Evolutionary conservation across 768 basidiomycete species (phyloP), one percentile per base, ranked within the genome.

Genomic region (Mycena pura): DNA sequence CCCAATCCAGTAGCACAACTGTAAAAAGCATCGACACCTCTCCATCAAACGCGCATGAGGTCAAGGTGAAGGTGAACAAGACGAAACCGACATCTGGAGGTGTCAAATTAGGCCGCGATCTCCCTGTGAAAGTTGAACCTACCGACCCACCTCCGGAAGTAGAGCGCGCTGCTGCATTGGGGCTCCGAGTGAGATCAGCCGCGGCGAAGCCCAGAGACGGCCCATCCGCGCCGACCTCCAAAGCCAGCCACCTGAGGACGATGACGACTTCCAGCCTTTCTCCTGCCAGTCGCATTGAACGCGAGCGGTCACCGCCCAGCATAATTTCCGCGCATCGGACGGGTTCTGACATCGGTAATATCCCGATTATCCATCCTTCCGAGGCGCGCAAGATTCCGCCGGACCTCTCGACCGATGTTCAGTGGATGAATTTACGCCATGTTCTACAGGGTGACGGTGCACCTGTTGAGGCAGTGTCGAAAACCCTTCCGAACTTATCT

Each of bases 321-420:
- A 61, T 67, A 22, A 45, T 69, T n/a, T 69, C 67, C 32, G 69
- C 62, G 13, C 47, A 70, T 32, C 65, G 67, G 29, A 69, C 58
- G 24, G 66, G 74, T 31, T 53, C 68, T 17, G 72, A 76, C 60
- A 39, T 57, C 8, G 74, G 74, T n/a, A 68, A 76, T 46, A 34
- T 74, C 25, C 65, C 52, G 34, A 60, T 75, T 5, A 49, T 72
- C 5, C 66, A 63, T 41, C 57, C 48, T n/a, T 27, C 21, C 22
- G 47, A 32, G 31, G 64, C 68, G 1, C 69, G 49, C 22, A 36
- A 66, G 27, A 28, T 69, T 8, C 24, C 52, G 14, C 56, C 63
- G 27, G 27, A 58, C 3, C 51, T 73, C 13, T 69, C 70, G 1
- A 62, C 68, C n/a, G 70, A 72, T 61, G 70, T 70, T 5, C 73